Base-by-base conservation (phyloP, 345 rosid species). In the Sisymbrium irio region DNA sequence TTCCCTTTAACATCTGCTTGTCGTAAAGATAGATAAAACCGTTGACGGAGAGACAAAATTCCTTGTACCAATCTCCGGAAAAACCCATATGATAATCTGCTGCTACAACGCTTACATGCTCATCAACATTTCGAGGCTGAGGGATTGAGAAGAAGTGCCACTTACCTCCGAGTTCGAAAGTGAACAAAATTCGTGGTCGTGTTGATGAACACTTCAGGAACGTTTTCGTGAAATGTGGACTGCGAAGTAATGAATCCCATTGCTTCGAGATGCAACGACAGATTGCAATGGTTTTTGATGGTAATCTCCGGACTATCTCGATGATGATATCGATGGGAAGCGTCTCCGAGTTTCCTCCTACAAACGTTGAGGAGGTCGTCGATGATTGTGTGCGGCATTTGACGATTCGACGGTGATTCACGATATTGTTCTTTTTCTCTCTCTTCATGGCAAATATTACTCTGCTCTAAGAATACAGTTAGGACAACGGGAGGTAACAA, bases 71-170 rank as follows among this genome's bases (percentile, higher is more conserved):
- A 7, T 28, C 4, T 28, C 53, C 63, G 1, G 53, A 40, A 3
- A 28, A 40, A 40, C 53, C 4, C 54, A 55, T 68, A 7, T 55
- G 63, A 68, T 68, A 17, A 11, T 28, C 17, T 53, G 49, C 37
- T 10, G 3, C 7, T 36, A 36, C 40, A 67, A 51, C 17, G 25
- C 17, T 63, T 40, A 54, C 0, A 2, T 61, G 13, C 13, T 35
- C 22, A 65, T 35, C 59, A 6, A 36, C 10, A 25, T 67, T 51
- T 67, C 9, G 51, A 54, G 30, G 15, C 41, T 39, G 62, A 63
- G 40, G 72, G 9, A 28, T 17, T 42, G 72, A 67, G 62, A 40
- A 67, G 51, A 67, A 40, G 8, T 54, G 62, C 39, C 62, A 54
- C 62, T 68, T 54, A 1, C 53, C 40, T 2, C 12, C 13, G 3